Percentiles rank a stretch among this genome's conserved stretches.
Conservation (phyloP, 179 eudicot species). For the Beta corolliflora region DNA sequence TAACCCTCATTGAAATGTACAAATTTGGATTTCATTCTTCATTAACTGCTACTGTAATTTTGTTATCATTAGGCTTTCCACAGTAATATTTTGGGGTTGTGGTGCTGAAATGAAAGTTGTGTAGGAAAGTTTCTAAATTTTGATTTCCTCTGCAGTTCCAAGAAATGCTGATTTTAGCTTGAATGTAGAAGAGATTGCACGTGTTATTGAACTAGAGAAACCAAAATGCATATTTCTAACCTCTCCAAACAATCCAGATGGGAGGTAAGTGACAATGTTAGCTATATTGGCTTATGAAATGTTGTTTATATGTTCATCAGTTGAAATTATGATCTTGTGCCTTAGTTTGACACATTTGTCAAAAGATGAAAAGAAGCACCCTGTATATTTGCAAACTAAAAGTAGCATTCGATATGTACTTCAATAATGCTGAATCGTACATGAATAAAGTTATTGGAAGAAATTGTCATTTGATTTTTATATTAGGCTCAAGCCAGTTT, state of each 20-base stretch:
- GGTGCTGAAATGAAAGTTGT: background rate
- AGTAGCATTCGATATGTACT: background rate
- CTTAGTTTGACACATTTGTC: background rate
- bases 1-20: background rate
- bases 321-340: constrained; percentile 1
- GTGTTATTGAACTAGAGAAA: constrained; percentile 68
- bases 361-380: background rate
- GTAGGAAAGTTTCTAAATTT: background rate
- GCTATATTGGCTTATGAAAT: background rate
- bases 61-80: background rate
- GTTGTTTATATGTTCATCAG: background rate
- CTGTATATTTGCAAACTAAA: background rate
- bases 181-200: constrained; percentile 65
- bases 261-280: constrained; percentile 62
- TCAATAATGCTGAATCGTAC: background rate
- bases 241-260: constrained; percentile 98
- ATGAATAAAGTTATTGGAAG: background rate
- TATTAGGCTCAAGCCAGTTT: background rate
- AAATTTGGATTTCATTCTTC: background rate
- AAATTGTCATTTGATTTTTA: background rate
- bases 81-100: background rate
- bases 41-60: background rate
- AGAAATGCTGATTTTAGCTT: constrained; percentile 86
- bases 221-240: constrained; percentile 96
- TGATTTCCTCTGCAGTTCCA: constrained; percentile 54